Percentiles rank a stretch among this genome's conserved stretches.
phyloP scores from a whole-genome alignment of 192 early-diverging fungal species.

The Coemansia sp. region DNA sequence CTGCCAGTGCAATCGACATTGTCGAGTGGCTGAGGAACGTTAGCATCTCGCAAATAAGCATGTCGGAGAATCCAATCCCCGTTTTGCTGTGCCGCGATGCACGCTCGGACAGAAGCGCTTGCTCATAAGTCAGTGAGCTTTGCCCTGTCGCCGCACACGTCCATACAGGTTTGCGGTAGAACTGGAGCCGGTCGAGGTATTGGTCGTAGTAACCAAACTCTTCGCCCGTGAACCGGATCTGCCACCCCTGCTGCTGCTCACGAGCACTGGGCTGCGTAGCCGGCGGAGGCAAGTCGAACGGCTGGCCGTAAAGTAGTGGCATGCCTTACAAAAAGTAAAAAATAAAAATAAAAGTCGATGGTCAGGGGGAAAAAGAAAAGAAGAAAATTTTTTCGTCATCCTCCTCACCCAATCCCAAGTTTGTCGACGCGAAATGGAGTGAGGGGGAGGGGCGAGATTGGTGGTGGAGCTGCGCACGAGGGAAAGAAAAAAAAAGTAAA shows the following conservation, averaged over 20 bases:
- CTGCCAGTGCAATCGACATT: slow-evolving; percentile 25
- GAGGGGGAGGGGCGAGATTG: too few relatives aligned
- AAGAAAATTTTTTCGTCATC: background rate
- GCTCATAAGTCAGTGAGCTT: slow-evolving; percentile 70
- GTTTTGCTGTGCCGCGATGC: slow-evolving; percentile 60
- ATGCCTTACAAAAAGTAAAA: slow-evolving; percentile 11
- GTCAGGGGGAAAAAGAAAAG: background rate
- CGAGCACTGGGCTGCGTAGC: background rate
- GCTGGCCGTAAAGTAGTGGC: slow-evolving; percentile 35
- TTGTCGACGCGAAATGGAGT: background rate
- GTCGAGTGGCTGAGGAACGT: slow-evolving; percentile 43
- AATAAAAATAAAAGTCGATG: background rate
- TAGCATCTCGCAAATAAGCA: slow-evolving; percentile 42
- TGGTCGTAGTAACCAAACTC: slow-evolving; percentile 58
- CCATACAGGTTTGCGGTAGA: slow-evolving; percentile 74
- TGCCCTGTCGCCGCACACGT: slow-evolving; percentile 76
- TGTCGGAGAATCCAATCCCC: slow-evolving; percentile 77
- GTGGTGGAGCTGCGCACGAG: background rate
- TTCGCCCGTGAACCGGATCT: slow-evolving; percentile 43
- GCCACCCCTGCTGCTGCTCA: slow-evolving; percentile 24
- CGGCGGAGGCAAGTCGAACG: slow-evolving; percentile 7
- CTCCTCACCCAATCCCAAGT: too few relatives aligned
- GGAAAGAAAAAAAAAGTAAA: background rate
- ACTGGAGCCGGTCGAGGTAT: slow-evolving; percentile 61
- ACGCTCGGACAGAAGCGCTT: slow-evolving; percentile 75